A percentile compares a stretch with the other conserved stretches of the same genome.
Evolutionary conservation across 768 basidiomycete species (phyloP).

Genomic region (Rhodotorula graminis): DNA sequence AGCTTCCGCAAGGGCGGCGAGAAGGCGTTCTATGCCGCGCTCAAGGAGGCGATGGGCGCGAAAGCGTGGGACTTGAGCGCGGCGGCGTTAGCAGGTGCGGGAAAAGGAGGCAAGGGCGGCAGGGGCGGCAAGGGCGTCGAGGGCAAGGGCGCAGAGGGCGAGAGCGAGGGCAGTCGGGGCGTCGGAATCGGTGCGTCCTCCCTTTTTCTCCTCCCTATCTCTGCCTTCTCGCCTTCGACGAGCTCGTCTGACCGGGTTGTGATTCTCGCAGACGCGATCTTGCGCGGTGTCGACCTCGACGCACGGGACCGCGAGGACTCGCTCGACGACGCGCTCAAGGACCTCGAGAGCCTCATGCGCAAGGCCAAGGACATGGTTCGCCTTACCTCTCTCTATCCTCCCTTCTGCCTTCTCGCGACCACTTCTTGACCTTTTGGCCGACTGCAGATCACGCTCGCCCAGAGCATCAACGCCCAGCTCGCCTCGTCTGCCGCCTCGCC

Average conservation of each 20-base stretch:
- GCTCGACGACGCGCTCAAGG: conserved; percentile 71
- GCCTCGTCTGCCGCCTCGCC: conserved; percentile 50
- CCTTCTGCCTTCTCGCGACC: too few species aligned
- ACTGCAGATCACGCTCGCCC: conserved; percentile 63
- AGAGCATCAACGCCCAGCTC: conserved; percentile 76
- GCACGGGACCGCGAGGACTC: conserved; percentile 61
- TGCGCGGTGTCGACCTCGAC: conserved; percentile 67
- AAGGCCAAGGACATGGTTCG: conserved; percentile 82
- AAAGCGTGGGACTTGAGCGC: conserved; percentile 62
- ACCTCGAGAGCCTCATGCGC: conserved; percentile 82
- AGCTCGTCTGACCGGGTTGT: not conserved
- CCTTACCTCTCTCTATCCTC: not conserved
- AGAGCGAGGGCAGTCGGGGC: not conserved
- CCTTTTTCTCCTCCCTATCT: not conserved
- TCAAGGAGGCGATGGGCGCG: conserved; percentile 65
- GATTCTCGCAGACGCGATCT: conserved; percentile 63
- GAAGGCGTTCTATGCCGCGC: conserved; percentile 68
- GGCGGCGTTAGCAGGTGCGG: not conserved
- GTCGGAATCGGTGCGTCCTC: conserved; percentile 6
- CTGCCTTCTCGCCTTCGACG: not conserved
- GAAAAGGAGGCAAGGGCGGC: conserved; percentile 7
- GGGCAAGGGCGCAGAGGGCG: not conserved
- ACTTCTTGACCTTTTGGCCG: too few species aligned
- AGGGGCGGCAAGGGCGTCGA: not conserved
- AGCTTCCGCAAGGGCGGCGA: conserved; percentile 91